Evolutionary conservation across 177 flowering plant genomes (phyloP).

Genomic region (Vitis hybrid): DNA sequence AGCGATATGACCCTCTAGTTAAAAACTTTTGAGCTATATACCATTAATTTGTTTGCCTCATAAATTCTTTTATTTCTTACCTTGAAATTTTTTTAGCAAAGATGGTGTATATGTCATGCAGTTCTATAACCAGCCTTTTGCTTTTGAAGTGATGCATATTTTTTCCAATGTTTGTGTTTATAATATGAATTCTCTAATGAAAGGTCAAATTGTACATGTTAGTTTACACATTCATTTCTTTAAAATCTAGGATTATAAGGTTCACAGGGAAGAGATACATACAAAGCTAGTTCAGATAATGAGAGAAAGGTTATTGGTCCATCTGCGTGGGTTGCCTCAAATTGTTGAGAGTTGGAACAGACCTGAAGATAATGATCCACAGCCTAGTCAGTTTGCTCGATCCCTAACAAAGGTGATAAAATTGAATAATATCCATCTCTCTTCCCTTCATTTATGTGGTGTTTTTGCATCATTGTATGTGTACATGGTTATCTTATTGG

Average conservation of each 20-base stretch:
- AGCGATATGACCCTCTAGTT: too few relatives aligned
- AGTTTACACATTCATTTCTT: background rate
- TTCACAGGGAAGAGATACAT: constrained; percentile 94
- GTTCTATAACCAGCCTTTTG: background rate
- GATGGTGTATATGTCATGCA: background rate
- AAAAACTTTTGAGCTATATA: too few relatives aligned
- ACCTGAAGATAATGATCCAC: constrained; percentile 75
- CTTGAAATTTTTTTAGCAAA: background rate
- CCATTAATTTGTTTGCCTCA: too few relatives aligned
- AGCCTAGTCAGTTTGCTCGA: constrained; percentile 93
- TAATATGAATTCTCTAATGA: background rate
- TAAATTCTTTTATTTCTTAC: too few relatives aligned
- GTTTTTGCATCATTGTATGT: background rate
- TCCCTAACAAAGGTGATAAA: constrained; percentile 76
- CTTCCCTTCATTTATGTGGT: background rate
- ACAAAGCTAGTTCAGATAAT: constrained; percentile 94
- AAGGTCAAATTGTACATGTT: background rate
- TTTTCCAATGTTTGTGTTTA: background rate
- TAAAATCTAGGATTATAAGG: constrained; percentile 72
- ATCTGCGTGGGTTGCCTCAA: constrained; percentile 83
- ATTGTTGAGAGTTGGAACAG: constrained; percentile 90
- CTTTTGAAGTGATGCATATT: background rate
- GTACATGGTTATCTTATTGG: background rate
- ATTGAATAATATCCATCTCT: background rate
- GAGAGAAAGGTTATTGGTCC: constrained; percentile 89